Base-by-base conservation (phyloP, 805 yeast species). In the Monosporozyma solicola region DNA sequence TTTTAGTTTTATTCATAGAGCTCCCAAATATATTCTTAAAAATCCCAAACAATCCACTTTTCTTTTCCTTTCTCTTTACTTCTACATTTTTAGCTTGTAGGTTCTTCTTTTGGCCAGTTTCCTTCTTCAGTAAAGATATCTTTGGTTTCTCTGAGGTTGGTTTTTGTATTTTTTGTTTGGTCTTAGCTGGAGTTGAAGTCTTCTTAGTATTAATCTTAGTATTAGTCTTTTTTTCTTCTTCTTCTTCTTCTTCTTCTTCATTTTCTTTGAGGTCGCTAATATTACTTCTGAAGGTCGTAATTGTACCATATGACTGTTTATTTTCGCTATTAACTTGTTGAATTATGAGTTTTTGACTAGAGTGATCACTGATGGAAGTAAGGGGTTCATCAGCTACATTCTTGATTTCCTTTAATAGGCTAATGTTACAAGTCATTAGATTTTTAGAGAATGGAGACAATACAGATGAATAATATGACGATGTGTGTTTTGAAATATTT, bases 261-360 rank as follows among this genome's bases (percentile, higher is more conserved):
- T 41, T 13, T 16, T 58, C 57, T 41, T 59, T 59, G 16, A 61
- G 37, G 52, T 65, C 69, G 51, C 66, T 64, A 2, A 49, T 53
- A 55, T 61, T 51, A 53, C 69, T 66, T 54, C 69, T 60, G 47
- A 64, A 65, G 1, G 69, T 66, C 9, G 69, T 65, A 25, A 65
- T 64, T 16, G 68, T 66, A 9, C 65, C 65, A 54, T 59, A 64
- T 9, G 70, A 65, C 49, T 55, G 58, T n/a, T 57, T 53, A 44
- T 57, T 62, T 45, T 56, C 59, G 33, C 56, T 58, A 32, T 32
- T 54, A 39, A 49, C 49, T n/a, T 51, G 52, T 27, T 43, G 47
- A n/a, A 49, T 11, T 5, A 49, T 49, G 22, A 49, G 24, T 13
- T 48, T 25, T 11, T 41, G 10, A 4, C 22, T 24, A 2, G 43